Evolutionary conservation across 1,284 basidiomycete genomes (phyloP), one percentile per base, ranked within the genome.

Genomic region (Naganishia albida): DNA sequence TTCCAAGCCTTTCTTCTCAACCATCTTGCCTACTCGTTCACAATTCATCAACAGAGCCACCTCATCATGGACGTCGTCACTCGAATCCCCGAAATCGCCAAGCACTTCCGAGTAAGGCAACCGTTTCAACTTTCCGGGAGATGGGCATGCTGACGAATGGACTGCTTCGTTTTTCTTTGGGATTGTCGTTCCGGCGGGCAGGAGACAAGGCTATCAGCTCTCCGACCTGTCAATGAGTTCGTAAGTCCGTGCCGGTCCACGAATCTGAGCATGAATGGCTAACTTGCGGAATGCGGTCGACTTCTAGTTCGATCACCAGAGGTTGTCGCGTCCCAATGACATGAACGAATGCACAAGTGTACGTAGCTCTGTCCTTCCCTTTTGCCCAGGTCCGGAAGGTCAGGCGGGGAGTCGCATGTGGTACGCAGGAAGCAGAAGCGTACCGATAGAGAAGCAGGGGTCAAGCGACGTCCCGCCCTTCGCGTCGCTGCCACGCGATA

Each of bases 191-290:
- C 40, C 38, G 39, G 67, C 71, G 51, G 67, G 51, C 78, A 90
- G 88, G 88, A 94, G 81, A 90, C 91, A 25, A 85, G 87, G 67
- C 83, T 96, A 65, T 90, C 90, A 56, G 85, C 87, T 30, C 83
- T 97, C 66, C 86, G 93, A 65, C 84, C 89, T 2, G 85, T 89
- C 1, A 79, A 81, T 64, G 92, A 95, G 72, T 81, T 80, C 71
- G 70, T 71, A n/a, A 59, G 63, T 68, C 6, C 7, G 28, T 15
- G 23, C 28, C 3, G 10, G 13, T 16, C 18, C 20, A 12, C 53
- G 18, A 30, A 25, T 10, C 25, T 16, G 30, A 7, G 7, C n/a
- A n/a, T n/a, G n/a, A n/a, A n/a, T n/a, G n/a, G n/a, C 0, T 3
- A n/a, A 7, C 12, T 15, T 40, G n/a, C 23, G 18, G 15, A 18